A percentile compares a stretch with the other conserved stretches of the same genome.
These are phyloP conservation scores for Cucurbita argyrosperma DNA, from an alignment of 306 rosid genomes.

Conservation along the genomic window DNA sequence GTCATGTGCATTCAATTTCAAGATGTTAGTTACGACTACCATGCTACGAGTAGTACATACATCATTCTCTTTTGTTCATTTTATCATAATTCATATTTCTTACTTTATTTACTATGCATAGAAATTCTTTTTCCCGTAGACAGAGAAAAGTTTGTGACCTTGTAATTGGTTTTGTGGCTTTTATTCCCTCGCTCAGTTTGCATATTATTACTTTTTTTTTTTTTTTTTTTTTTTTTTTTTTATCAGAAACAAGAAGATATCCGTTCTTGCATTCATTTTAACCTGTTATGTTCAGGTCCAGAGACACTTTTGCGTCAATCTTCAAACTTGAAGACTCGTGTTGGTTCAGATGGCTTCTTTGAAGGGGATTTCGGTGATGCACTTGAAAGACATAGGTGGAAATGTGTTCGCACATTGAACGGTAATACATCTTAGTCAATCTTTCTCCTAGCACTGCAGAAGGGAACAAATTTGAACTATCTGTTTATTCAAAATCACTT, in stretches of 20 bases:
- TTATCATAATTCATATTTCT: background rate
- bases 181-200: background rate
- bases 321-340: constrained; percentile 22
- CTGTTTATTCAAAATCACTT: background rate
- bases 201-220: background rate
- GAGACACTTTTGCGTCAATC: constrained; percentile 61
- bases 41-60: background rate
- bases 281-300: constrained; percentile 44
- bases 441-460: background rate
- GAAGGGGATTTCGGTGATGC: constrained; percentile 63
- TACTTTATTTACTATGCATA: background rate
- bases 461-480: constrained; percentile 4
- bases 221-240: background rate
- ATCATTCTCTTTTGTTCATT: background rate
- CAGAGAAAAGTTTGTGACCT: background rate
- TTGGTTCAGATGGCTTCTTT: constrained; percentile 31
- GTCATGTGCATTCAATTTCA: background rate
- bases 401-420: constrained; percentile 67
- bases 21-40: background rate
- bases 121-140: background rate
- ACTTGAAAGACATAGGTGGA: constrained; percentile 70
- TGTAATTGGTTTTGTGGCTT: background rate
- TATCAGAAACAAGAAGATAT: background rate
- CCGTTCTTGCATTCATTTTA: background rate
- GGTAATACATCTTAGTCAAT: constrained; percentile 36